Percentiles rank a stretch among this genome's conserved stretches.
Conservation (phyloP, 352 stramenopile genomes). For the Phytophthora tubulina region DNA sequence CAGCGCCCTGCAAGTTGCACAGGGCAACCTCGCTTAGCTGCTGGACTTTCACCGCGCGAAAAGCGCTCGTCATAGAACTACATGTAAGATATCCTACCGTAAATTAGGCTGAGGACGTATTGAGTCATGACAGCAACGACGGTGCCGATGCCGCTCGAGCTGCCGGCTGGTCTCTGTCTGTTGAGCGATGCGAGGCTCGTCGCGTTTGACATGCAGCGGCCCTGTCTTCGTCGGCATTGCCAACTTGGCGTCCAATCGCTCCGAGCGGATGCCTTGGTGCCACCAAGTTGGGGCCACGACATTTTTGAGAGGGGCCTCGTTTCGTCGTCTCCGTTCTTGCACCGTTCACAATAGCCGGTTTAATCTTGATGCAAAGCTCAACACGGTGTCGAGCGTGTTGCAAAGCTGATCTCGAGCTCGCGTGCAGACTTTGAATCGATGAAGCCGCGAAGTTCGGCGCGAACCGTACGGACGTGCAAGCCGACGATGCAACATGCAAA, state of each 20-base stretch:
- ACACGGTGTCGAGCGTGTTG: constrained; percentile 22
- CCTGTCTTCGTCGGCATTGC: constrained; percentile 19
- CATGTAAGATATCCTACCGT: background rate
- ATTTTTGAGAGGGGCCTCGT: background rate
- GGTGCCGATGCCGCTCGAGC: background rate
- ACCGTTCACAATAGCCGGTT: background rate
- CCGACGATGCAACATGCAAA: constrained; percentile 19
- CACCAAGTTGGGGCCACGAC: background rate
- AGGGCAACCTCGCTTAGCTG: background rate
- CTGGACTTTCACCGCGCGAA: background rate
- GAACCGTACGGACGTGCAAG: constrained; percentile 22
- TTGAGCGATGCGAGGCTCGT: background rate
- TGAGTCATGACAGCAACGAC: too few relatives aligned
- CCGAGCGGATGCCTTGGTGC: background rate
- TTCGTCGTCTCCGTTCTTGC: background rate
- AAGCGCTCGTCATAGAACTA: background rate
- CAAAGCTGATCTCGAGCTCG: constrained; percentile 16
- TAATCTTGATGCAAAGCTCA: constrained; percentile 24
- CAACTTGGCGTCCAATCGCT: constrained; percentile 14
- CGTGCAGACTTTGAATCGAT: constrained; percentile 33
- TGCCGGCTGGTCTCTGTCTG: constrained; percentile 18
- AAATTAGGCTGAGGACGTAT: too few relatives aligned
- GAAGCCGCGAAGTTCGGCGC: background rate
- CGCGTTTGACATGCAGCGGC: constrained; percentile 25
- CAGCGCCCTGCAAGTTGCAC: background rate